Evolutionary conservation across 306 rosid species (phyloP).

Genomic region (Gillenia trifoliata): DNA sequence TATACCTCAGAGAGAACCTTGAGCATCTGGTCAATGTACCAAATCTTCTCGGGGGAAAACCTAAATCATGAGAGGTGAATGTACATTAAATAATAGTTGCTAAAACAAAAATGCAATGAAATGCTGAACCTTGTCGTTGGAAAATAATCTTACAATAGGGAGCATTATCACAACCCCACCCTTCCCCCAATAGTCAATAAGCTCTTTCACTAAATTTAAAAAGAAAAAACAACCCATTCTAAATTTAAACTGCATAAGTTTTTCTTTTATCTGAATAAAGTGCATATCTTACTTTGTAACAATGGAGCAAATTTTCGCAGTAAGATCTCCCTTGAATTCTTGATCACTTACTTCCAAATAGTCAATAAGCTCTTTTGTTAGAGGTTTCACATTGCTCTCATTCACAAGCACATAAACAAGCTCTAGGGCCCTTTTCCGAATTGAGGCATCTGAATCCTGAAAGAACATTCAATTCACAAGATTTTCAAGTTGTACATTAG

Average conservation of each 20-base stretch:
- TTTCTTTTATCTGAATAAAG: background rate
- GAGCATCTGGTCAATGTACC: conserved; percentile 99
- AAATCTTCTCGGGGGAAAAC: conserved; percentile 93
- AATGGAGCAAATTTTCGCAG: conserved; percentile 85
- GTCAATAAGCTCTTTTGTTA: conserved; percentile 85
- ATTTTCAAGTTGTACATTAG: conserved; percentile 18
- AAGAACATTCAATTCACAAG: conserved; percentile 28
- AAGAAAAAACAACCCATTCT: background rate
- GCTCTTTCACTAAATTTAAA: background rate
- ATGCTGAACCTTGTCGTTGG: background rate
- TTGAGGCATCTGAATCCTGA: conserved; percentile 95
- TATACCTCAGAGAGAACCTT: conserved; percentile 98
- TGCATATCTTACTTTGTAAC: conserved; percentile 73
- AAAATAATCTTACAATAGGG: background rate
- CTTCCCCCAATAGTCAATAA: background rate
- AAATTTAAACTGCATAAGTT: background rate
- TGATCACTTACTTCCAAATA: conserved; percentile 81
- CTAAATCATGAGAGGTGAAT: conserved; percentile 46
- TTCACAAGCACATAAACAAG: conserved; percentile 86
- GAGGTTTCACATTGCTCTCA: conserved; percentile 81
- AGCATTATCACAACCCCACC: background rate
- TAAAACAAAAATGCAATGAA: background rate
- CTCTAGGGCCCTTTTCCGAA: conserved; percentile 96
- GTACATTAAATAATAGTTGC: conserved; percentile 24
- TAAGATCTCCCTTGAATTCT: conserved; percentile 91